phyloP scores from a whole-genome alignment of 1,284 basidiomycete species.

The Sporisorium exsertum region DNA sequence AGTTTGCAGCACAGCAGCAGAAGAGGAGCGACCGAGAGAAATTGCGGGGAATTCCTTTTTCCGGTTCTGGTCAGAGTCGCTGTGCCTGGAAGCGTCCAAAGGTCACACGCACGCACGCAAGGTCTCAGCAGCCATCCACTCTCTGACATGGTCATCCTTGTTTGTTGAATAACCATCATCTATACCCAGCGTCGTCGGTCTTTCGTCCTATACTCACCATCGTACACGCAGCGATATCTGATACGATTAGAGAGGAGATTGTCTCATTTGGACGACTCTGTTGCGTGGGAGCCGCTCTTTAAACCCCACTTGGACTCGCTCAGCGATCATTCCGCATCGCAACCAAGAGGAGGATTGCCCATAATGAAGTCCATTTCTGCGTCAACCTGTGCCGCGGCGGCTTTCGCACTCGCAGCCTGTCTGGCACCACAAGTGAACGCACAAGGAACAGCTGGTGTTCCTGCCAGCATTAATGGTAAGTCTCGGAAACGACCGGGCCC shows the following conservation, averaged over 20 bases:
- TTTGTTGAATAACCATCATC: not conserved
- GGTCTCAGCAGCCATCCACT: not conserved
- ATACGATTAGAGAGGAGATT: no score
- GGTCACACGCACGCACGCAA: not conserved
- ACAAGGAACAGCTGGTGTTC: conserved; percentile 35
- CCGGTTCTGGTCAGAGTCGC: not conserved
- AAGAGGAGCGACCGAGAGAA: not conserved
- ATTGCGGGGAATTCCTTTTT: conserved; percentile 31
- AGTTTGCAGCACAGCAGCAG: not conserved
- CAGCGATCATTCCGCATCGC: not conserved
- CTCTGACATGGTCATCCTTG: not conserved
- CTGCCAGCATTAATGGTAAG: conserved; percentile 40
- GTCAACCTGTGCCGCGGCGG: not conserved
- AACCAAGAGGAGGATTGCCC: not conserved
- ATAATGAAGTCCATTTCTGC: conserved; percentile 15
- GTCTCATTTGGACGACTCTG: no score
- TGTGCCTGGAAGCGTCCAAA: not conserved
- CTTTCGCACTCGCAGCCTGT: not conserved
- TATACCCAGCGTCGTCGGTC: not conserved
- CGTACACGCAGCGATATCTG: not conserved
- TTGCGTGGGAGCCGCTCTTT: no score
- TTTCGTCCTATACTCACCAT: not conserved
- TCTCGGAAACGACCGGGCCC: no score
- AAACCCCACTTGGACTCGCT: not conserved
- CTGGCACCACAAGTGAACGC: conserved; percentile 6